Evolutionary conservation across 805 yeast species (phyloP), one percentile per base, ranked within the genome.

Genomic region (Candida gorgasii): DNA sequence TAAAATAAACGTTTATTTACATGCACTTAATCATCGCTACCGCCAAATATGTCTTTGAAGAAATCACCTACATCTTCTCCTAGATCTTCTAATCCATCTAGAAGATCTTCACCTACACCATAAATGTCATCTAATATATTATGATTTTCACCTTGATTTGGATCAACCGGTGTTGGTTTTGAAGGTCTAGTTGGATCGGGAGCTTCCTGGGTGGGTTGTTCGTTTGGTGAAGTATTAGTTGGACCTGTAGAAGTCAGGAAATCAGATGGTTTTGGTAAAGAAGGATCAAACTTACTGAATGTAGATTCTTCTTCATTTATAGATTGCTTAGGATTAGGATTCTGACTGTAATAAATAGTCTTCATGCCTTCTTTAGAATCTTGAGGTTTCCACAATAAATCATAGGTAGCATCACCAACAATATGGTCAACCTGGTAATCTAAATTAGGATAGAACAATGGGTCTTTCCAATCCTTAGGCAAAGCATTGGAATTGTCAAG

Each of bases 341-440:
- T 62, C 3, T 59, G 49, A n/a, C 57, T 55, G 9, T 40, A 40
- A 14, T 48, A 40, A 14, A 53, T 41, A 2, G 58, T 50, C 18
- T 47, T 36, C 35, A 50, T 45, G 5, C 48, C 43, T 11, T 44
- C 45, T 9, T 36, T 34, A 29, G 43, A 42, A 6, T 37, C 36
- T 32, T 42, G 40, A 22, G 48, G 50, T 33, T 40, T 59, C 65
- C 66, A 70, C 24, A 70, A 47, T 12, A 55, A 43, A 52, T 81
- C 86, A 52, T 79, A 81, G 0, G 84, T 75, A 0, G 86, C 73
- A 38, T 67, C 65, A 8, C 67, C 52, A 31, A 79, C 64, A 6
- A 72, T 52, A 29, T 72, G 75, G 11, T 69, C 76, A 12, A 73
- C 64, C 5, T 62, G 61, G 47, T 71, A 81, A 2, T 66, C 58